Conservation (phyloP, 306 rosid genomes). For the Dryas alaskensis region DNA sequence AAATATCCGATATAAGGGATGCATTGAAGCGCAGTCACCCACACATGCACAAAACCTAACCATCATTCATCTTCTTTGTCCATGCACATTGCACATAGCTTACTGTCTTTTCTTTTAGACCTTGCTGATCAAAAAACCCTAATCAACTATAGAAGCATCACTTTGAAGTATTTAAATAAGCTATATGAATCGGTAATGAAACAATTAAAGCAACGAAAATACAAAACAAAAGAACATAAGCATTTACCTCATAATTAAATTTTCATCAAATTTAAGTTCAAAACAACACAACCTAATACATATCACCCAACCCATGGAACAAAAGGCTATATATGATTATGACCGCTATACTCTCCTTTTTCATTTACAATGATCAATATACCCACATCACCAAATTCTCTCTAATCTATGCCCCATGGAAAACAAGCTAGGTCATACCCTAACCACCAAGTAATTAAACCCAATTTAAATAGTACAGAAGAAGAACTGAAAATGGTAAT, state of each 20-base stretch:
- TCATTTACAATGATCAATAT: conserved; percentile 22
- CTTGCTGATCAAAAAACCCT: not conserved
- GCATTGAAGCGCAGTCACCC: conserved; percentile 27
- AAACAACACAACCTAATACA: conserved; percentile 13
- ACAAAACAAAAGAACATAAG: conserved; percentile 1
- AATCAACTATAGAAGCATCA: not conserved
- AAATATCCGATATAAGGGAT: too few species aligned
- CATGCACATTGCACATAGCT: conserved; percentile 15
- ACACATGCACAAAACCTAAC: conserved; percentile 35
- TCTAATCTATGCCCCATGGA: conserved; percentile 12
- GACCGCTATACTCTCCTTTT: conserved; percentile 5
- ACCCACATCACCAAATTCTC: conserved; percentile 31
- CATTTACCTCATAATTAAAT: conserved; percentile 14
- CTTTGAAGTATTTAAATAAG: not conserved
- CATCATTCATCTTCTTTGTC: conserved; percentile 23
- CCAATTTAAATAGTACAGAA: conserved; percentile 12
- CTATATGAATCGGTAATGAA: not conserved
- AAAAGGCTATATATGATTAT: conserved; percentile 21
- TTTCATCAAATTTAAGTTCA: conserved; percentile 21
- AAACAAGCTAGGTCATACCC: conserved; percentile 18
- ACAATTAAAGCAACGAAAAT: not conserved
- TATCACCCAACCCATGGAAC: conserved; percentile 28
- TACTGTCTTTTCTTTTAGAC: not conserved
- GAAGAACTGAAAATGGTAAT: conserved; percentile 3
- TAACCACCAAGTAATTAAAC: conserved; percentile 10